phyloP scores from a whole-genome alignment of 2,329 filamentous ascomycete species.

The Sporothrix variecibatus region DNA sequence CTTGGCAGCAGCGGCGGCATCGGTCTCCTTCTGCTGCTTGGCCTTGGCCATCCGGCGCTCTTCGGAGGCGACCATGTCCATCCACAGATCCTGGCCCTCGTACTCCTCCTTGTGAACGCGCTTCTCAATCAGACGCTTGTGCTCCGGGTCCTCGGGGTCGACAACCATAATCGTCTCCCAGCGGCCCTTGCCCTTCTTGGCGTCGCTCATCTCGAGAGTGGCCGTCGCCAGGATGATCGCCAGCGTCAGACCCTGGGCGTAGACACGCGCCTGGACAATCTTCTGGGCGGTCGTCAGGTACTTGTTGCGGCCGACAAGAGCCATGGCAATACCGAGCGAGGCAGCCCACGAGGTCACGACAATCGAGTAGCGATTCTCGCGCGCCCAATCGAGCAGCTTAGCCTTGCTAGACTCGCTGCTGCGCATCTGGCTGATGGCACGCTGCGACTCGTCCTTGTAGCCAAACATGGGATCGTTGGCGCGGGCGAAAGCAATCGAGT shows the following conservation, averaged over 20 bases:
- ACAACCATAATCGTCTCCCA: slow-evolving; percentile 84
- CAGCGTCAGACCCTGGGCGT: slow-evolving; percentile 86
- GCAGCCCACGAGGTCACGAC: slow-evolving; percentile 81
- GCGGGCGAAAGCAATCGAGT: slow-evolving; percentile 65
- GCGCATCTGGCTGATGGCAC: slow-evolving; percentile 56
- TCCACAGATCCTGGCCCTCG: slow-evolving; percentile 91
- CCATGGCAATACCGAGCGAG: slow-evolving; percentile 73
- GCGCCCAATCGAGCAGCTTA: slow-evolving; percentile 70
- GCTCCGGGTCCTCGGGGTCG: slow-evolving; percentile 78
- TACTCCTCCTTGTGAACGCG: slow-evolving; percentile 84
- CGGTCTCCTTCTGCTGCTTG: slow-evolving; percentile 37
- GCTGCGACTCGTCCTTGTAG: slow-evolving; percentile 66
- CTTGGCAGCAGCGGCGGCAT: slow-evolving; percentile 25
- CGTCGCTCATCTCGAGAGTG: slow-evolving; percentile 78
- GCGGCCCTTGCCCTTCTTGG: slow-evolving; percentile 70
- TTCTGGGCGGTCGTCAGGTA: slow-evolving; percentile 78
- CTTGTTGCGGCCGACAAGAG: slow-evolving; percentile 74
- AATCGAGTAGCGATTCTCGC: slow-evolving; percentile 81
- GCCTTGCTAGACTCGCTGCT: slow-evolving; percentile 58
- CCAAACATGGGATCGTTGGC: slow-evolving; percentile 65
- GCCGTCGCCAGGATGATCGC: slow-evolving; percentile 81
- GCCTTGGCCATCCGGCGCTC: slow-evolving; percentile 58
- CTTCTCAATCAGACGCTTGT: slow-evolving; percentile 84
- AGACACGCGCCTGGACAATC: slow-evolving; percentile 90
- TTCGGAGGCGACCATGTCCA: slow-evolving; percentile 82